A percentile compares a stretch with the other conserved stretches of the same genome.
phyloP scores from a whole-genome alignment of 768 basidiomycete species.

The Clitopilus hobsonii region DNA sequence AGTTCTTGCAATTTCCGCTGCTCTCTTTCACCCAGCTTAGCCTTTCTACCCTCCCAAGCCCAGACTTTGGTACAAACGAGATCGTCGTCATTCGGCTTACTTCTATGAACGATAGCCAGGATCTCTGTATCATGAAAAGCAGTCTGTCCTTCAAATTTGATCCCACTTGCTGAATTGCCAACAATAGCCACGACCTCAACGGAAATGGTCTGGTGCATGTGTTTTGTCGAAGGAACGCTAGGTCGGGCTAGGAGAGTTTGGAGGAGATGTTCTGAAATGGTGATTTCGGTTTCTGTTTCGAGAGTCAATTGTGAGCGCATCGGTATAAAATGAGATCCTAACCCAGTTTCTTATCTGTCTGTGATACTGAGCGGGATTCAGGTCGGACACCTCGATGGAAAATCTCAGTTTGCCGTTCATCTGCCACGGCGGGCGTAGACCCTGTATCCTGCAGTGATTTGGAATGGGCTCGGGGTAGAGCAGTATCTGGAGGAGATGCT shows the following conservation, averaged over 20 bases:
- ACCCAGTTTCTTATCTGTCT: too few species aligned
- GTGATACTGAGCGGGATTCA: too few species aligned
- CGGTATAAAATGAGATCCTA: too few species aligned
- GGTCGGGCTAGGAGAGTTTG: neutral
- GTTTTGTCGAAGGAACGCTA: neutral
- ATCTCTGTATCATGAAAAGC: slow-evolving; percentile 75
- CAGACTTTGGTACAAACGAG: slow-evolving; percentile 69
- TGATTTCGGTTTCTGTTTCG: neutral
- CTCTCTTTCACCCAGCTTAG: slow-evolving; percentile 52
- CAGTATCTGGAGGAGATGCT: neutral
- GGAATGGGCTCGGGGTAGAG: neutral
- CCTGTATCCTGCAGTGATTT: too few species aligned
- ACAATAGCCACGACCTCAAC: slow-evolving; percentile 64
- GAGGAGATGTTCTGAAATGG: neutral
- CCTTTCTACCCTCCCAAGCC: slow-evolving; percentile 68
- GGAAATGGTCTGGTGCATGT: slow-evolving; percentile 46
- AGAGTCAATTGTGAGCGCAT: too few species aligned
- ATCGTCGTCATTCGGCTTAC: slow-evolving; percentile 59
- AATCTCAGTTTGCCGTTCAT: too few species aligned
- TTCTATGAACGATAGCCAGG: slow-evolving; percentile 63
- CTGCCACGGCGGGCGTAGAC: too few species aligned
- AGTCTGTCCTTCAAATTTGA: slow-evolving; percentile 35
- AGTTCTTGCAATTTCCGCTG: slow-evolving; percentile 66
- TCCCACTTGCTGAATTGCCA: slow-evolving; percentile 40
- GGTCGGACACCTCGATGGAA: too few species aligned